These are phyloP conservation scores for Meyerozyma sp. DNA, from an alignment of 1,139 yeast genomes.

Conservation along the genomic window DNA sequence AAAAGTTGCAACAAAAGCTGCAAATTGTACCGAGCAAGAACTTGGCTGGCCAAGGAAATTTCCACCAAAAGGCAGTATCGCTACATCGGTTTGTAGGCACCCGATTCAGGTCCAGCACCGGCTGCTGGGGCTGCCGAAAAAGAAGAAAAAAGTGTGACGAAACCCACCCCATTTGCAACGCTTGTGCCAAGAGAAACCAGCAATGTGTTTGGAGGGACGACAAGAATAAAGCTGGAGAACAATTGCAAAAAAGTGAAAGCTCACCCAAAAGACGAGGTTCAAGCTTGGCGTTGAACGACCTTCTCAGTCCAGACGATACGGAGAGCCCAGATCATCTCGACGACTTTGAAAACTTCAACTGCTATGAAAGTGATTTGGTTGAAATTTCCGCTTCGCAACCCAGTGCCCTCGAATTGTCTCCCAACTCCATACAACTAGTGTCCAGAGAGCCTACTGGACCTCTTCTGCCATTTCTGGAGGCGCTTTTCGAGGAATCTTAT, in stretches of 20 bases:
- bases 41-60: neutral
- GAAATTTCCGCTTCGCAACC: neutral
- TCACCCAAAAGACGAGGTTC: no score
- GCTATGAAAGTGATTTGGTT: no score
- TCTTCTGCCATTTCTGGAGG: neutral
- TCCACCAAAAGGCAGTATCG: neutral
- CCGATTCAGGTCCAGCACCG: constrained; percentile 21
- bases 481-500: neutral
- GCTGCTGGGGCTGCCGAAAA: constrained; percentile 43
- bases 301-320: neutral
- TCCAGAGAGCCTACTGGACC: neutral
- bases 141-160: constrained; percentile 51
- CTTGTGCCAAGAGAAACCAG: neutral
- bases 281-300: neutral
- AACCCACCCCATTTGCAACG: constrained; percentile 26
- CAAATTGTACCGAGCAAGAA: neutral
- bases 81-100: neutral
- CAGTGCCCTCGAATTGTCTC: neutral
- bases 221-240: neutral
- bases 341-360: neutral
- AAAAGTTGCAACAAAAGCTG: neutral
- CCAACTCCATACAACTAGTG: neutral
- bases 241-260: neutral
- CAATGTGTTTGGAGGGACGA: neutral
- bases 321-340: neutral